Evolutionary conservation across 495 filamentous ascomycete species (phyloP).

Genomic region (Podospora comata): DNA sequence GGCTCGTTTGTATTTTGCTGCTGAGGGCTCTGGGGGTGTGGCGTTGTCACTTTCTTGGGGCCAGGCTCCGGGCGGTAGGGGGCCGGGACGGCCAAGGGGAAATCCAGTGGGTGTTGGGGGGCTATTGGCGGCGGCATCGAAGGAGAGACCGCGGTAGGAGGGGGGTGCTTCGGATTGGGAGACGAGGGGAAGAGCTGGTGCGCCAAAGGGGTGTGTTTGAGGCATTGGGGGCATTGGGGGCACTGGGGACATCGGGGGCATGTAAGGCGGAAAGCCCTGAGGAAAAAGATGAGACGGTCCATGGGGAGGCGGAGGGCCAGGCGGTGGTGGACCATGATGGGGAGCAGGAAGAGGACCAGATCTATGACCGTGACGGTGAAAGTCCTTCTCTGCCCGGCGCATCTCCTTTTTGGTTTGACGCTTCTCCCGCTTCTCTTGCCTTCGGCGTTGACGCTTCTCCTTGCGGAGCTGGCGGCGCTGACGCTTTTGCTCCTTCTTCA

Average conservation of each 20-base stretch:
- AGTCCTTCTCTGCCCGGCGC: slow-evolving; percentile 25
- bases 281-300: not conserved
- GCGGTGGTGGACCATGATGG: not conserved
- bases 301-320: slow-evolving; percentile 1
- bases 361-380: slow-evolving; percentile 16
- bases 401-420: slow-evolving; percentile 27
- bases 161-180: slow-evolving; percentile 1
- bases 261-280: not conserved
- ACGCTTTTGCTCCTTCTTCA: slow-evolving; percentile 42
- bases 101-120: not conserved
- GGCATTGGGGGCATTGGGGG: not conserved
- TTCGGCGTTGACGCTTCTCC: slow-evolving; percentile 27
- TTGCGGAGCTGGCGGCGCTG: slow-evolving; percentile 24
- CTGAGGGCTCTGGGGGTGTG: slow-evolving; percentile 12
- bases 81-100: not conserved
- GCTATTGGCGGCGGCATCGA: not conserved
- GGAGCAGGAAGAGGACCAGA: not conserved
- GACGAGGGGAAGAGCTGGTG: not conserved
- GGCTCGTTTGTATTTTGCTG: slow-evolving; percentile 28
- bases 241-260: not conserved
- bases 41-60: slow-evolving; percentile 11
- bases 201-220: not conserved
- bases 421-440: slow-evolving; percentile 34
- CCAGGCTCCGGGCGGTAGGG: slow-evolving; percentile 27
- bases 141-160: not conserved